phyloP scores from a whole-genome alignment of 176 grass and related monocot species.

The Raddia distichophylla region DNA sequence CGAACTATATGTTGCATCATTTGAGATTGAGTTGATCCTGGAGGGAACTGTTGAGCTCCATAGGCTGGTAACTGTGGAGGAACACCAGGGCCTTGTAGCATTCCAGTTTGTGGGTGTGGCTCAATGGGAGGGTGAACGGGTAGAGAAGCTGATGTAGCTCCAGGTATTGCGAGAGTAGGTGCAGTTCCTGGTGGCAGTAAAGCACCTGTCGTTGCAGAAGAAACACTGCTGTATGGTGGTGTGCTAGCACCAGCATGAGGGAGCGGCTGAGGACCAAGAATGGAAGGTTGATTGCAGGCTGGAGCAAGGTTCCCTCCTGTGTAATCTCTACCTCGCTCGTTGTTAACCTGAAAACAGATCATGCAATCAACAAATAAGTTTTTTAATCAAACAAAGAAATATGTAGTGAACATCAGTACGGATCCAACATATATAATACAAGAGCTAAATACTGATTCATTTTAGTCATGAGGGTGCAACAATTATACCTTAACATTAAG shows the following conservation, averaged over 20 bases:
- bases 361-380: not conserved
- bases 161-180: slow-evolving; percentile 20
- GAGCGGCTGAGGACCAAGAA: slow-evolving; percentile 68
- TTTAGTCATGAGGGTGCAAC: not conserved
- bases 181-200: slow-evolving; percentile 39
- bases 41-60: slow-evolving; percentile 48
- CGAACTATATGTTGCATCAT: slow-evolving; percentile 45
- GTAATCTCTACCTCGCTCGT: slow-evolving; percentile 80
- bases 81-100: slow-evolving; percentile 50
- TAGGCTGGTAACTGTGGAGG: slow-evolving; percentile 37
- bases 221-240: slow-evolving; percentile 18
- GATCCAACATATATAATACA: not conserved
- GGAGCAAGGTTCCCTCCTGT: slow-evolving; percentile 54
- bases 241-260: slow-evolving; percentile 24
- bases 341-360: slow-evolving; percentile 67
- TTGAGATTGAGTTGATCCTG: slow-evolving; percentile 38
- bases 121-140: slow-evolving; percentile 44
- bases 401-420: not conserved
- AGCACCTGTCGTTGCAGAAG: slow-evolving; percentile 31
- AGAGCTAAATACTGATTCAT: not conserved
- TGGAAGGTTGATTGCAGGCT: slow-evolving; percentile 64
- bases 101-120: slow-evolving; percentile 33
- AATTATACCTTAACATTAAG: slow-evolving; percentile 78
- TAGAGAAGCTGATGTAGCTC: slow-evolving; percentile 24
- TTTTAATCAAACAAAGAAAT: not conserved